Percentiles rank a stretch among this genome's conserved stretches.
Evolutionary conservation across 2,329 filamentous ascomycete genomes (phyloP).

Genomic region (Colletotrichum sp.): DNA sequence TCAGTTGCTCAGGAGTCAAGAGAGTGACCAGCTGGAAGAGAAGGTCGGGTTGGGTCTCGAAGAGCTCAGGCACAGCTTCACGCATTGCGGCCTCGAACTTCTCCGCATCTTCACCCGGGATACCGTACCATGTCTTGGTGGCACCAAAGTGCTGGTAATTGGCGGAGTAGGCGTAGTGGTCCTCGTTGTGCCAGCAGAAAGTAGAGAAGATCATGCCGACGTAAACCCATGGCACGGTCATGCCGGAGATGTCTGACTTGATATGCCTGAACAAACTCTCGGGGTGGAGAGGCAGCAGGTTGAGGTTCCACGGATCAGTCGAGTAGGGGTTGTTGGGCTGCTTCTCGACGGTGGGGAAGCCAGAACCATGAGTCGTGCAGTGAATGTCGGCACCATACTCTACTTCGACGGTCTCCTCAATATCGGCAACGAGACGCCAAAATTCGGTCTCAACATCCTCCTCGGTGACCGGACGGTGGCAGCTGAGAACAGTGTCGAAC

Average conservation of each 20-base stretch:
- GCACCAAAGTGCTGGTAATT: slow-evolving; percentile 99
- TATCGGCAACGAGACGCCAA: slow-evolving; percentile 91
- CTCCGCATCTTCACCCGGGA: slow-evolving; percentile 89
- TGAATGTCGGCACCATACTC: slow-evolving; percentile 99
- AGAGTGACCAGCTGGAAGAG: slow-evolving; percentile 98
- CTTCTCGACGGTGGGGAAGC: slow-evolving; percentile 92
- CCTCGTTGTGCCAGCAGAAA: slow-evolving; percentile 99
- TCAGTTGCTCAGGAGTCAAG: slow-evolving; percentile 88
- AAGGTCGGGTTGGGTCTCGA: slow-evolving; percentile 95
- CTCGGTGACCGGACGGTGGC: slow-evolving; percentile 82
- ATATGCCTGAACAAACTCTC: slow-evolving; percentile 97
- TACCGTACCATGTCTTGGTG: slow-evolving; percentile 99
- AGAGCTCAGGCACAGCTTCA: slow-evolving; percentile 92
- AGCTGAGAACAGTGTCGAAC: slow-evolving; percentile 83
- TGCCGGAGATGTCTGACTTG: slow-evolving; percentile 97
- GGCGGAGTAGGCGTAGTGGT: slow-evolving; percentile 96
- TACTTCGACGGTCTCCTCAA: slow-evolving; percentile 95
- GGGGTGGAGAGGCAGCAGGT: slow-evolving; percentile 85
- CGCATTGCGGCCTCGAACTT: slow-evolving; percentile 97
- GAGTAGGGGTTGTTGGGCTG: slow-evolving; percentile 88
- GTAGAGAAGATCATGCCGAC: slow-evolving; percentile 99
- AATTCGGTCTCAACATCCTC: slow-evolving; percentile 97
- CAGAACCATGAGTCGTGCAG: slow-evolving; percentile 95
- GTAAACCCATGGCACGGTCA: slow-evolving; percentile 99
- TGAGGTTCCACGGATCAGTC: slow-evolving; percentile 94